A percentile compares a stretch with the other conserved stretches of the same genome.
Conservation (phyloP, 441 rosid genomes). For the Euphorbia schlechtendalii region DNA sequence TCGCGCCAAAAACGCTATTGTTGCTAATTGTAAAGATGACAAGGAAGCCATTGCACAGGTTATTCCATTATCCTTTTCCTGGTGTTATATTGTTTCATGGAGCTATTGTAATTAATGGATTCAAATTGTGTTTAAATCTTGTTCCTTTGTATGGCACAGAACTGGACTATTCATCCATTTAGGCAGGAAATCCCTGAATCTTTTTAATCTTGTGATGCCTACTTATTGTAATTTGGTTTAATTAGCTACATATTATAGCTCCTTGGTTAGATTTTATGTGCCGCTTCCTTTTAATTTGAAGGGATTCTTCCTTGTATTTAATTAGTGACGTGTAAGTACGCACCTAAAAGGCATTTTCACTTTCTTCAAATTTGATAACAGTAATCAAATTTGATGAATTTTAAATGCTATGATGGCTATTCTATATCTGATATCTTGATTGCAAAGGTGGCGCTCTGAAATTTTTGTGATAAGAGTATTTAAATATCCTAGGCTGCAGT, state of each 20-base stretch:
- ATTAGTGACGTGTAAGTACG: neutral
- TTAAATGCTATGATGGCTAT: neutral
- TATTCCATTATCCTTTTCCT: neutral
- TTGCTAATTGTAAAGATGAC: conserved; percentile 75
- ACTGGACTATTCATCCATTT: conserved; percentile 2
- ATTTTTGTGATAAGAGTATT: neutral
- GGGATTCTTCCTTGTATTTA: neutral
- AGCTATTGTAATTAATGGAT: neutral
- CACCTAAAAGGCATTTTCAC: neutral
- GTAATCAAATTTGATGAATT: neutral
- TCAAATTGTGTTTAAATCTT: neutral
- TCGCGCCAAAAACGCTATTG: conserved; percentile 77
- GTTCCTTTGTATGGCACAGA: neutral
- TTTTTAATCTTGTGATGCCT: too few species aligned
- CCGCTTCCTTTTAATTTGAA: too few species aligned
- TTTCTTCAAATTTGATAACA: neutral
- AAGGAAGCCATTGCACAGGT: conserved; percentile 82
- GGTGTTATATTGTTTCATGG: neutral
- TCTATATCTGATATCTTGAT: too few species aligned
- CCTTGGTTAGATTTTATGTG: too few species aligned
- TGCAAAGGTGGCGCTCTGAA: too few species aligned
- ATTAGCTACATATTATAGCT: too few species aligned
- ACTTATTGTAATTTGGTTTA: too few species aligned
- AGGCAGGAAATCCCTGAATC: neutral
- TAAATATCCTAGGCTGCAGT: neutral